A percentile compares a stretch with the other conserved stretches of the same genome.
These are phyloP conservation scores for Incumbomyces lentus DNA, from an alignment of 2,329 filamentous ascomycete species.

Conservation along the genomic window DNA sequence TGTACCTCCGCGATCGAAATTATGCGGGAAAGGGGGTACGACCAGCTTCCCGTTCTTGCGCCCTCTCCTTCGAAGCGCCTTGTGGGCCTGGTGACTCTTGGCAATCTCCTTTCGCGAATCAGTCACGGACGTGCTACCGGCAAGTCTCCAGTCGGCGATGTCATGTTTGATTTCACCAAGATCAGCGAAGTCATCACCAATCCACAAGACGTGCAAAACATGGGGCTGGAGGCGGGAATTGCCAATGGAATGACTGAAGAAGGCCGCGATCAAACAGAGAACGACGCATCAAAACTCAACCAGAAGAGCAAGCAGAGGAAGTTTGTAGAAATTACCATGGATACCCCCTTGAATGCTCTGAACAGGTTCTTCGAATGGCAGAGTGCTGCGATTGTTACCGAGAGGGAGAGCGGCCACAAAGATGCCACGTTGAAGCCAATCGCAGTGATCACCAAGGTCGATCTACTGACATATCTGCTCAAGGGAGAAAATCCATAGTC, in stretches of 20 bases:
- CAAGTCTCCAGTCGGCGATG: slow-evolving; percentile 63
- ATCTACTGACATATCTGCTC: slow-evolving; percentile 76
- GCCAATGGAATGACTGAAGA: slow-evolving; percentile 7
- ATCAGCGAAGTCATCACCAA: slow-evolving; percentile 88
- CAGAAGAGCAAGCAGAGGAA: slow-evolving; percentile 37
- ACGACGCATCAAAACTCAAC: slow-evolving; percentile 12
- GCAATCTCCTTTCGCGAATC: slow-evolving; percentile 86
- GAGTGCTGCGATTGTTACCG: slow-evolving; percentile 86
- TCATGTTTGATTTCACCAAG: slow-evolving; percentile 94
- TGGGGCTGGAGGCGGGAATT: slow-evolving; percentile 3
- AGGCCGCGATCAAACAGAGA: slow-evolving; percentile 19
- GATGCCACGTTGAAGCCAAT: slow-evolving; percentile 61
- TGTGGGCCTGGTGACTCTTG: slow-evolving; percentile 85
- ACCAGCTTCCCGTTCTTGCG: slow-evolving; percentile 84
- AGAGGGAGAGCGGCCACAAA: slow-evolving; percentile 40
- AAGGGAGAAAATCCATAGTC: slow-evolving; percentile 4
- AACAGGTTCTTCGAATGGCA: slow-evolving; percentile 88
- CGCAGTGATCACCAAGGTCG: slow-evolving; percentile 86
- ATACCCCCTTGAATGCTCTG: slow-evolving; percentile 72
- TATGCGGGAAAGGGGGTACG: slow-evolving; percentile 97
- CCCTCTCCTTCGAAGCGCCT: slow-evolving; percentile 55
- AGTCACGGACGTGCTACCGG: slow-evolving; percentile 69
- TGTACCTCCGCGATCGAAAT: slow-evolving; percentile 89
- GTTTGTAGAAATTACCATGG: slow-evolving; percentile 88
- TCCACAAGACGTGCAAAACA: slow-evolving; percentile 49